Conservation (phyloP, 2,329 filamentous ascomycete species). For the Trichoderma gracile region DNA sequence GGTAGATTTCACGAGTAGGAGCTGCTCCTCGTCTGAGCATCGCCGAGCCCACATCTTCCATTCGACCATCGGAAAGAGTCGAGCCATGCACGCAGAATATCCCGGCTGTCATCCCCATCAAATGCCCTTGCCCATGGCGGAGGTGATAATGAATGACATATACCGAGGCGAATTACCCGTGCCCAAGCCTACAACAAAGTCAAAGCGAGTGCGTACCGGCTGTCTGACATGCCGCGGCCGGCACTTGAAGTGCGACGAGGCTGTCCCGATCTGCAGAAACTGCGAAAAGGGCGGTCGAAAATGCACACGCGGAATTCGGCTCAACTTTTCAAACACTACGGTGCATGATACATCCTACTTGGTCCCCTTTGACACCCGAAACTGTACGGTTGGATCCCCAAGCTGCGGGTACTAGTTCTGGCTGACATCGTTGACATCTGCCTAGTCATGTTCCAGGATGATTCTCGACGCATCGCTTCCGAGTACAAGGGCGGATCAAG, state of each 20-base stretch:
- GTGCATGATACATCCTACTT: constrained; percentile 65
- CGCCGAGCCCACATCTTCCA: not conserved
- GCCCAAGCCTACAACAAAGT: constrained; percentile 28
- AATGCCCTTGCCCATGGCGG: not conserved
- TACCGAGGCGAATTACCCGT: not conserved
- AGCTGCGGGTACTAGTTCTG: too few species aligned
- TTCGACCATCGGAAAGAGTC: not conserved
- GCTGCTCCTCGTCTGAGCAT: too few species aligned
- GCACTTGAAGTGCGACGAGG: constrained; percentile 90
- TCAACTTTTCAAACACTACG: constrained; percentile 89
- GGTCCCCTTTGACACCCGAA: constrained; percentile 30
- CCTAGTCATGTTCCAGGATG: constrained; percentile 76
- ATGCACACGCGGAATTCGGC: constrained; percentile 80
- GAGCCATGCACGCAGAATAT: not conserved
- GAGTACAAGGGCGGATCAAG: constrained; percentile 81
- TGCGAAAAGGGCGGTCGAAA: constrained; percentile 83
- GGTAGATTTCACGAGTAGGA: not conserved
- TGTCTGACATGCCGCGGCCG: constrained; percentile 88
- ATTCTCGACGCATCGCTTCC: constrained; percentile 85
- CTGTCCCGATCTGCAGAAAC: constrained; percentile 64
- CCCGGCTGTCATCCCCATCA: not conserved
- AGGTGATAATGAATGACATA: not conserved
- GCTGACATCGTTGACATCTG: not conserved
- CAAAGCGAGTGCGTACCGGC: constrained; percentile 85
- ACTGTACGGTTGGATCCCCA: constrained; percentile 29